Conservation (phyloP, 805 yeast species). For the Candida ovalis region DNA sequence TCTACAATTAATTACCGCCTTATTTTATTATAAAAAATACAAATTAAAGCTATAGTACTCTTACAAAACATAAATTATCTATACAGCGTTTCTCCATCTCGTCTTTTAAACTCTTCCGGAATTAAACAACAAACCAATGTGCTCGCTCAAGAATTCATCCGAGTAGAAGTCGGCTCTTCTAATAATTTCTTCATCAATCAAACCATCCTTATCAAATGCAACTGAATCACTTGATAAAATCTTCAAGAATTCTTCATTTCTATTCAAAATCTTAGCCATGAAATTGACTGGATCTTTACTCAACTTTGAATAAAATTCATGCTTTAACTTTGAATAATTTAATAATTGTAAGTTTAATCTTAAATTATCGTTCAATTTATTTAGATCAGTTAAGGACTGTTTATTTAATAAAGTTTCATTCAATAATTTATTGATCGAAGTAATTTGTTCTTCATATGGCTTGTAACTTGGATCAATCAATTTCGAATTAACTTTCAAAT, state of each 20-base stretch:
- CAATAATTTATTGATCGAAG: constrained; percentile 40
- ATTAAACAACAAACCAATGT: constrained; percentile 70
- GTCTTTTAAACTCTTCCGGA: constrained; percentile 39
- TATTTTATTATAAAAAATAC: not conserved
- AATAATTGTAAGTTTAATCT: constrained; percentile 49
- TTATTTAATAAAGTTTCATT: constrained; percentile 42
- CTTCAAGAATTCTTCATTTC: constrained; percentile 81
- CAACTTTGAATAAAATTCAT: constrained; percentile 72
- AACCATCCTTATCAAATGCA: constrained; percentile 30
- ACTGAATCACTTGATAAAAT: constrained; percentile 74
- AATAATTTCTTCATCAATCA: constrained; percentile 24
- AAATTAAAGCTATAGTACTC: not conserved
- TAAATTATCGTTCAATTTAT: constrained; percentile 33
- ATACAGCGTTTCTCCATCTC: not conserved
- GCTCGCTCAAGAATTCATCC: constrained; percentile 74
- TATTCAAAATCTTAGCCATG: constrained; percentile 67
- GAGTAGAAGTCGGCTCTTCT: constrained; percentile 80
- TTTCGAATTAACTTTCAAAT: constrained; percentile 54
- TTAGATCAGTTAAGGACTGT: constrained; percentile 36
- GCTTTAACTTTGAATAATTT: constrained; percentile 57
- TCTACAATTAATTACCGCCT: too few species aligned
- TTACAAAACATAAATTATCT: not conserved
- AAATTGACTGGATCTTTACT: constrained; percentile 75
- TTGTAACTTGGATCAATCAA: constrained; percentile 36
- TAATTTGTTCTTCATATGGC: constrained; percentile 32